Conservation (phyloP, 2,329 filamentous ascomycete species). For the Neonectria neomacrospora region DNA sequence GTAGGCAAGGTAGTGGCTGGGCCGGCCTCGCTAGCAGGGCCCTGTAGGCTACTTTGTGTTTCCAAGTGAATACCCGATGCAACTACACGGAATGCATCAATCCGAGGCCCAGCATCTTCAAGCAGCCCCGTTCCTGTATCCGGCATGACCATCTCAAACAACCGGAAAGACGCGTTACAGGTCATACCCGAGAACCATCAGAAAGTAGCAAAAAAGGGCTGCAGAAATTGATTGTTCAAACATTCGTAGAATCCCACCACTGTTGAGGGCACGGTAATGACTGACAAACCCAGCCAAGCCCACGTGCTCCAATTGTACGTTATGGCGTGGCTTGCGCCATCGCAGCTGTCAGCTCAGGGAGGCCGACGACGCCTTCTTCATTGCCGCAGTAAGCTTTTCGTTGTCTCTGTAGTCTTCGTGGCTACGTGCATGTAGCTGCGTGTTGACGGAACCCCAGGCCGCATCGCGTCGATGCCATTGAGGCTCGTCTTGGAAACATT, state of each 20-base stretch:
- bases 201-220: background rate
- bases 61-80: background rate
- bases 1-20: too few relatives aligned
- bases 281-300: constrained; percentile 38
- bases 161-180: too few relatives aligned
- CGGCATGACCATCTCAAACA: too few relatives aligned
- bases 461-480: constrained; percentile 29
- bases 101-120: background rate
- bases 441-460: constrained; percentile 22
- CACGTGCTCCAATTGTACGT: constrained; percentile 52
- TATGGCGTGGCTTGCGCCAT: constrained; percentile 49
- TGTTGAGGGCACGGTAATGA: background rate
- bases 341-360: constrained; percentile 14
- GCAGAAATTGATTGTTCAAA: background rate
- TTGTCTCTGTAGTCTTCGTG: too few relatives aligned
- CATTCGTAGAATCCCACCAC: background rate
- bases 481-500: constrained; percentile 35
- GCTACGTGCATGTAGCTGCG: background rate
- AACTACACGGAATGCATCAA: background rate
- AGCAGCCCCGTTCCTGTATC: background rate
- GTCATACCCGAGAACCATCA: too few relatives aligned
- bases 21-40: too few relatives aligned
- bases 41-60: too few relatives aligned
- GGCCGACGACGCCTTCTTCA: constrained; percentile 12
- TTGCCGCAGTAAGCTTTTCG: constrained; percentile 4